Percentiles rank a stretch among this genome's conserved stretches.
These are phyloP conservation scores for Lactifluus volemus DNA, from an alignment of 768 basidiomycete genomes.

Conservation along the genomic window DNA sequence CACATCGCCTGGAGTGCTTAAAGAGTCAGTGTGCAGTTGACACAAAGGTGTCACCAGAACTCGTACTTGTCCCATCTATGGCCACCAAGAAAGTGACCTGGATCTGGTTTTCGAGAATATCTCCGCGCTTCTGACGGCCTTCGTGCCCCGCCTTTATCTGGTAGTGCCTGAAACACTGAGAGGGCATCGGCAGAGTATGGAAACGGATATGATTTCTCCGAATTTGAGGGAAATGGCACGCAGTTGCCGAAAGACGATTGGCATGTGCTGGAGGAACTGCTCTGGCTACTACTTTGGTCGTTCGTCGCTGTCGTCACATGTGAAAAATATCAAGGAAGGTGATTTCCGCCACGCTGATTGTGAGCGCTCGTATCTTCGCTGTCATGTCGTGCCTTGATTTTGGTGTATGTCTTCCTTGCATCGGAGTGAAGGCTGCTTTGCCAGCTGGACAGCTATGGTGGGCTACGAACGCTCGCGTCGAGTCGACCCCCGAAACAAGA, in stretches of 20 bases:
- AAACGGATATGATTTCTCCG: constrained; percentile 12
- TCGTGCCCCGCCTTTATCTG: neutral
- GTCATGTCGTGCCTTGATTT: neutral
- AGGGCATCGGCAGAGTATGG: constrained; percentile 6
- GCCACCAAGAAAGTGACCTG: neutral
- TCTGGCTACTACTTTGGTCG: neutral
- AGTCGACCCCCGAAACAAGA: constrained; percentile 1
- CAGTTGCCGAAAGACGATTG: neutral
- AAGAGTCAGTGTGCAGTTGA: neutral
- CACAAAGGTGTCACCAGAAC: neutral
- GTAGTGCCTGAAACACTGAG: neutral
- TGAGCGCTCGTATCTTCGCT: neutral
- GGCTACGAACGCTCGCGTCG: neutral
- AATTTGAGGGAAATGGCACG: neutral
- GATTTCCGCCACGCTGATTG: neutral
- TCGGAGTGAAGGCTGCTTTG: neutral
- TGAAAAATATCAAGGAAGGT: neutral
- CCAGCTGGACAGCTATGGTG: constrained; percentile 4
- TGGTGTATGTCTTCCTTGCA: neutral
- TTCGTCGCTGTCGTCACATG: neutral
- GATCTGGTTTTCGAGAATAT: neutral
- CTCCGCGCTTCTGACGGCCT: neutral
- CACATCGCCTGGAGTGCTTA: neutral
- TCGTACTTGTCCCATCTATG: neutral
- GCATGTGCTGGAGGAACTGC: neutral